Conservation (phyloP, 2,329 filamentous ascomycete species). For the Apiospora marii region DNA sequence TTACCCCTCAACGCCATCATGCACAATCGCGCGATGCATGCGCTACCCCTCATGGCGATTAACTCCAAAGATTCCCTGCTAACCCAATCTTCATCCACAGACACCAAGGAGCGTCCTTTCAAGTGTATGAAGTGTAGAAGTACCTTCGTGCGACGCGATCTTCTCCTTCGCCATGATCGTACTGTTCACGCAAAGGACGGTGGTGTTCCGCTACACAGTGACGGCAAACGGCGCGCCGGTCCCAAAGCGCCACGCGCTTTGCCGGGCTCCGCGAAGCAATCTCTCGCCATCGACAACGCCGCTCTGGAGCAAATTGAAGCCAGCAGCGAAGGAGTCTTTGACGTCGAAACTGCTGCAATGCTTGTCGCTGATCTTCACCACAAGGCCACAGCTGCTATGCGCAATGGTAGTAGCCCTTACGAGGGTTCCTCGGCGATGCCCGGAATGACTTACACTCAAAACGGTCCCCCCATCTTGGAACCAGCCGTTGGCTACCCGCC, state of each 20-base stretch:
- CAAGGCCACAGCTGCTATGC: conserved; percentile 81
- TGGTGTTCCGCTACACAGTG: conserved; percentile 90
- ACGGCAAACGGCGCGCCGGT: conserved; percentile 84
- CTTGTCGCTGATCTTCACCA: conserved; percentile 98
- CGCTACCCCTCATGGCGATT: conserved; percentile 24
- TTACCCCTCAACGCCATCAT: conserved; percentile 29
- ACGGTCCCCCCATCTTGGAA: conserved; percentile 77
- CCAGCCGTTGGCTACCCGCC: conserved; percentile 78
- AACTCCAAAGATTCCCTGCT: conserved; percentile 36
- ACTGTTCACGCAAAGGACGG: conserved; percentile 99
- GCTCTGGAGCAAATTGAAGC: conserved; percentile 93
- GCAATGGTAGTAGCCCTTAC: conserved; percentile 62
- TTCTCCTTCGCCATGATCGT: conserved; percentile 94
- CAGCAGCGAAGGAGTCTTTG: conserved; percentile 88
- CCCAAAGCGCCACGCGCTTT: conserved; percentile 69
- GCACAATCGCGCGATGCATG: conserved; percentile 30
- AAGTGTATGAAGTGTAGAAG: conserved; percentile 98
- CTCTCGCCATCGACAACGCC: conserved; percentile 82
- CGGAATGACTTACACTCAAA: conserved; percentile 68
- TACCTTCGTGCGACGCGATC: conserved; percentile 96
- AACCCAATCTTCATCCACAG: conserved; percentile 57
- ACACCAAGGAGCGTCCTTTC: conserved; percentile 98
- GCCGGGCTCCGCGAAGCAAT: conserved; percentile 74
- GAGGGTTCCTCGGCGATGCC: conserved; percentile 66
- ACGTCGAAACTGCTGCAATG: conserved; percentile 97